Conservation (phyloP, 768 basidiomycete genomes). For the Pisolithus marmoratus region DNA sequence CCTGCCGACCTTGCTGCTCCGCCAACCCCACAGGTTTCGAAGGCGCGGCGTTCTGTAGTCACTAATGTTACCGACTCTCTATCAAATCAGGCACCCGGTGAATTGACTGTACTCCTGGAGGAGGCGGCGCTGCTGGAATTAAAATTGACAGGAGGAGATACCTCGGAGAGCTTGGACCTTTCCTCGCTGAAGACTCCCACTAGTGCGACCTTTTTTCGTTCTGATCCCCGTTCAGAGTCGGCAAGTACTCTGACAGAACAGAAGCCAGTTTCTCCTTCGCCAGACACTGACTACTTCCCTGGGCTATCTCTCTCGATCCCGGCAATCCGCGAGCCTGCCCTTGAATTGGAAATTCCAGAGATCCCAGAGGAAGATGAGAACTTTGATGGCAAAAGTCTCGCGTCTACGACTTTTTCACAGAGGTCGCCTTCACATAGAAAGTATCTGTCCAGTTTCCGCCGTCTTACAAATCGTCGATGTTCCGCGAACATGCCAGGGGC, state of each 20-base stretch:
- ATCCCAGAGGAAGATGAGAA: conserved; percentile 21
- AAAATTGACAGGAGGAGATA: conserved; percentile 43
- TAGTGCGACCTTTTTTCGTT: conserved; percentile 16
- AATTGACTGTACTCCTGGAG: conserved; percentile 49
- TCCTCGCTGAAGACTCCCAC: conserved; percentile 19
- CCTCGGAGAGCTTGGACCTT: conserved; percentile 6
- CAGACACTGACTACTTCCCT: conserved; percentile 19
- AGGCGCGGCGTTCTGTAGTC: conserved; percentile 24
- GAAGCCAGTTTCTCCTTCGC: conserved; percentile 5
- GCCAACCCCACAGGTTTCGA: conserved; percentile 22
- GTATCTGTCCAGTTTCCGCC: conserved; percentile 45
- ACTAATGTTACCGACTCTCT: conserved; percentile 28
- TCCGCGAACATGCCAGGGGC: conserved; percentile 35
- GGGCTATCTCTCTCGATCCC: conserved; percentile 25
- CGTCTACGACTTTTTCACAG: conserved; percentile 40
- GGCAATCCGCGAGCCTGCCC: conserved; percentile 24
- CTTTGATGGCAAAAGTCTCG: conserved; percentile 24
- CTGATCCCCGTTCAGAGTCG: conserved; percentile 15
- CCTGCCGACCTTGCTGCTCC: conserved; percentile 11
- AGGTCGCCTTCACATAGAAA: conserved; percentile 43
- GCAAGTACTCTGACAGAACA: conserved; percentile 19
- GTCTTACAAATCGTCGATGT: conserved; percentile 36
- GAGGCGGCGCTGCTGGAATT: conserved; percentile 56
- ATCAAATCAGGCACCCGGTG: conserved; percentile 44
- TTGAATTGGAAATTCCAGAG: conserved; percentile 12